Base-by-base conservation (phyloP, 169 alveolate genomes). In the Besnoitia besnoiti region DNA sequence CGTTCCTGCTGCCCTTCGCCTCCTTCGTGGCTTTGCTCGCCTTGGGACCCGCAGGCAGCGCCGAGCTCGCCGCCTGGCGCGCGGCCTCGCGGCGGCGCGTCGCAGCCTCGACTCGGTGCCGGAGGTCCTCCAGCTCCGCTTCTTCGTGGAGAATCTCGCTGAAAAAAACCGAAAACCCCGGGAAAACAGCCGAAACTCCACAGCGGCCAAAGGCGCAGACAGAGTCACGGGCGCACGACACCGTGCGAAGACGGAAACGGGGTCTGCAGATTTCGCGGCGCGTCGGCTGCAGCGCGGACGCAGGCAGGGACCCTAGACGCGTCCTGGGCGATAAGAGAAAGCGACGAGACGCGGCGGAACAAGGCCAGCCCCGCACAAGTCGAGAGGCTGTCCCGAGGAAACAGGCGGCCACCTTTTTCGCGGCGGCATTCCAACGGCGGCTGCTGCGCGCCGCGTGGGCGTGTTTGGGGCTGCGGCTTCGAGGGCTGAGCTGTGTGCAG, bases 61-160 rank as follows among this genome's bases (percentile, higher is more conserved):
- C n/a, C n/a, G n/a, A n/a, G n/a, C n/a, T 19, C 37, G 87, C 87
- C 49, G 35, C 87, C 12, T 42, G 50, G 40, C 61, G 59, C 40
- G 87, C 87, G 35, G 87, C 87, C 0, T 51, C 87, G 35, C 87
- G 87, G 42, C 21, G 49, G 40, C 33, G 59, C 37, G 61, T 35
- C 55, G 87, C 55, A 3, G 55, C 49, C 59, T 77, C 61, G 42
- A 42, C 87, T n/a, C 35, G 33, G 42, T 27, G 40, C 50, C 59
- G 87, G 33, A 77, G 87, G 7, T 77, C 87, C 40, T 37, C 87
- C n/a, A 77, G 47, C 55, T 77, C 50, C 40, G n/a, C 47, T 37
- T 77, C 87, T 42, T 77, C 87, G 59, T 77, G 87, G 39, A 77
- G 87, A 37, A 77, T 19, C 55, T 77, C 87, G 40, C 87, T 77